Evolutionary conservation across 2,329 filamentous ascomycete species (phyloP), one percentile per base, ranked within the genome.

Genomic region (Ceratocystis cacaofunesta): DNA sequence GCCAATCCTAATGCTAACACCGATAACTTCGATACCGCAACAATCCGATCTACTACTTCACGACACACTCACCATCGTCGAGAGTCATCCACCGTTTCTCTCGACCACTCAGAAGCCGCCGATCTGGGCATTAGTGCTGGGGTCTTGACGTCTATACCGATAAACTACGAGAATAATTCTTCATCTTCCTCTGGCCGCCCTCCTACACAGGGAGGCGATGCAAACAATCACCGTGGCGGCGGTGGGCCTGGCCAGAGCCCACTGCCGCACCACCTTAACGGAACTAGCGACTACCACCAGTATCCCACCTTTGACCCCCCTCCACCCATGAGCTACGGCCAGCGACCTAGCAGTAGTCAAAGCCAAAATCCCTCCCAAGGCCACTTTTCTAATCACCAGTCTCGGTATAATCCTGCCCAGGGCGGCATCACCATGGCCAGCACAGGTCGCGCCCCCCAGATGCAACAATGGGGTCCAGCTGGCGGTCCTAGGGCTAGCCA

Each of bases 201-300:
- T 28, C 87, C 90, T 4, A 82, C 90, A 67, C 77, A 87, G 48
- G 80, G 36, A 15, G 36, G 89, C 71, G 88, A 95, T 58, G 89
- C 57, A 10, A 22, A 50, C 19, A 43, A 88, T 72, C 78, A 90
- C 55, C 85, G 87, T 62, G 83, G 84, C 72, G 76, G 81, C 66
- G 68, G 84, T 87, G 72, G 75, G 41, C 44, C 61, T 30, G 82
- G 85, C 70, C 85, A 85, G 73, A 88, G 94, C 65, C 88, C 88
- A 66, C 80, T 89, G 67, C 89, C 91, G 36, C 89, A 94, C 74
- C 90, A 95, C 72, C 77, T 95, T 64, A 92, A 90, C 74, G 92
- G 90, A 76, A 80, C 79, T 69, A 84, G 84, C 70, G 92, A 96
- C 75, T 96, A 86, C 73, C 90, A 96, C 76, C 92, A 96, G 72